Evolutionary conservation across 2,329 filamentous ascomycete genomes (phyloP), one percentile per base, ranked within the genome.

Genomic region (Curvularia spicifera): DNA sequence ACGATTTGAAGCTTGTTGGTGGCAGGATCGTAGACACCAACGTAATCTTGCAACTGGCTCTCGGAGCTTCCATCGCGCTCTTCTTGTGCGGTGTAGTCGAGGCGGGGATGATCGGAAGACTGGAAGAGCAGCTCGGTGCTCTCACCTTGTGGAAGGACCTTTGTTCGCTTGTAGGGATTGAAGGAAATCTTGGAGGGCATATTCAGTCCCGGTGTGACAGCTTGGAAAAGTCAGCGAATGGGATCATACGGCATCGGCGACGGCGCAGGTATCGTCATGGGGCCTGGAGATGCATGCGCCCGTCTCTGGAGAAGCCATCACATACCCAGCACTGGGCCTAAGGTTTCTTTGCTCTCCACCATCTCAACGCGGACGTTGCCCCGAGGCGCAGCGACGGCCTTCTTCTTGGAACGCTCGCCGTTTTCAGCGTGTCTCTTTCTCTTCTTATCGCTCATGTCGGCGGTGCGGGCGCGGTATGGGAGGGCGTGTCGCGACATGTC

Each of bases 1-100:
- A 84, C 77, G 45, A 89, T 56, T 61, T 86, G 79, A 61, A 87
- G 78, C 43, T 80, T 80, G 54, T 80, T 80, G 4, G 79, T 80
- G 26, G 78, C 73, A 0, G 84, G 83, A 61, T 89, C 85, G 65
- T 82, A 86, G 43, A 89, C 78, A 51, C 84, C 86, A 58, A 88
- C 73, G 64, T 88, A 89, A 75, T 89, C 85, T 64, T 84, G 83
- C 56, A 85, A 72, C 59, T 82, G 76, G 29, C 80, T 81, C 56
- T 86, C 82, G 26, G 78, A 72, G 53, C 73, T 75, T 24, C 75
- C 75, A 49, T 81, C 78, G 40, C 79, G 77, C 53, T 84, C 81
- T 57, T 82, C 80, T 35, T 78, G 78, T 22, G 83, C 86, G 20
- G 80, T 79, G 65, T 87, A 88, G 73, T 88, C 85, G 52, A 89